Base-by-base conservation (phyloP, 2,329 filamentous ascomycete genomes). In the Mycocentrospora acerina region DNA sequence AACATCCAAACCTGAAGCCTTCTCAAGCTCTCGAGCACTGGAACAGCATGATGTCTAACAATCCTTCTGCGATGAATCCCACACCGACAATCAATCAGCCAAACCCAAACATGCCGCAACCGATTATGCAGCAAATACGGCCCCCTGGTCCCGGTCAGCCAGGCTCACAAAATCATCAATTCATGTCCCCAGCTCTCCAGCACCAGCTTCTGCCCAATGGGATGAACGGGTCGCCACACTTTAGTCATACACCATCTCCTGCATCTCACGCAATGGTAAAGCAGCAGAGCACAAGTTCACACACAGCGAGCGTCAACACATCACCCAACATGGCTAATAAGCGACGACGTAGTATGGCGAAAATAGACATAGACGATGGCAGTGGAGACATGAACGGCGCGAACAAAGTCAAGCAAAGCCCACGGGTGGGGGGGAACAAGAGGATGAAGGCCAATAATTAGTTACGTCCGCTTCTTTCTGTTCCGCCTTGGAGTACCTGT, bases 241-340 rank as follows among this genome's bases (percentile, higher is more conserved):
- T 68, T 32, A 62, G 62, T 53, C 72, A 74, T 48, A 74, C 71
- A 7, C 71, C 72, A 7, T 73, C 70, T 16, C 73, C 73, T 14
- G 69, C 69, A 27, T 67, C 66, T 8, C 68, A 73, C 49, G 73
- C 51, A 16, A 81, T 83, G 77, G 70, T 77, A 34, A 72, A 75
- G 31, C 78, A 80, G 55, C 76, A 74, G 59, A 79, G 70, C 55
- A 78, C 79, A 46, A 79, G 73, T 60, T 77, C 64, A 13, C 68
- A 68, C 48, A 74, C 71, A 3, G 71, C 75, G 7, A 82, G 78
- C 53, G 78, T 79, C 22, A 83, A 80, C 49, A 82, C 81, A 4
- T 83, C 80, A 49, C 81, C 81, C 2, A 82, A 79, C 51, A 74
- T 81, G 29, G 75, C 69, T 51, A 75, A 74, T 54, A 84, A 84